Base-by-base conservation (phyloP, 2,329 filamentous ascomycete genomes). In the Exophiala sp. region DNA sequence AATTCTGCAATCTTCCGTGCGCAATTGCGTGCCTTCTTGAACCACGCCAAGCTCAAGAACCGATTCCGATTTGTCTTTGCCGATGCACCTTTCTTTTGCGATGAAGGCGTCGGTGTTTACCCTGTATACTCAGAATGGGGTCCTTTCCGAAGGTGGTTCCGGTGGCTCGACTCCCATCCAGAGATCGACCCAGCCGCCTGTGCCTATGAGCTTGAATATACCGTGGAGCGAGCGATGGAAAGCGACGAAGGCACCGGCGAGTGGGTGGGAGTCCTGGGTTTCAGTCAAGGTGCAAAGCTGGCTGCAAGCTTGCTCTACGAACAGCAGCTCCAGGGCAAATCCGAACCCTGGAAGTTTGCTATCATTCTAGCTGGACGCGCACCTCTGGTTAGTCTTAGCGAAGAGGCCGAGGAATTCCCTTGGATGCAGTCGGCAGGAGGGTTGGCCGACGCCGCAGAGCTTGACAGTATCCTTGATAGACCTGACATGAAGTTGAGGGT, bases 51-150 rank as follows among this genome's bases (percentile, higher is more conserved):
- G 46, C 76, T 88, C 0, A 64, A 68, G 38, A 65, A 74, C 5
- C 67, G 75, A 39, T 88, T 88, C 65, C 81, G 86, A 34, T 75
- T 89, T 57, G 80, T 85, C 62, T 91, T 85, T 68, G 80, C 79
- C 57, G 79, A 89, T 59, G 86, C 74, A 0, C 85, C 85, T 1
- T 86, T 82, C 65, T 71, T 75, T 49, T 83, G 79, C 57, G 64
- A 72, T 2, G 58, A 58, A 29, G 58, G 58, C 13, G 52, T 59
- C 3, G 58, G 58, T 32, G 56, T 61, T 2, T 32, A 52, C 18
- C 58, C 58, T 11, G 81, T 86, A 3, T 90, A 86, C 65, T 76
- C 75, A 38, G 74, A 80, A 53, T 76, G 73, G 52, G 84, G 77
- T 0, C 85, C 86, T 1, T 90, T 86, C 64, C 69, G 73, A 8